These are phyloP conservation scores for Penicilliopsis zonata DNA, from an alignment of 495 filamentous ascomycete species.

Conservation along the genomic window DNA sequence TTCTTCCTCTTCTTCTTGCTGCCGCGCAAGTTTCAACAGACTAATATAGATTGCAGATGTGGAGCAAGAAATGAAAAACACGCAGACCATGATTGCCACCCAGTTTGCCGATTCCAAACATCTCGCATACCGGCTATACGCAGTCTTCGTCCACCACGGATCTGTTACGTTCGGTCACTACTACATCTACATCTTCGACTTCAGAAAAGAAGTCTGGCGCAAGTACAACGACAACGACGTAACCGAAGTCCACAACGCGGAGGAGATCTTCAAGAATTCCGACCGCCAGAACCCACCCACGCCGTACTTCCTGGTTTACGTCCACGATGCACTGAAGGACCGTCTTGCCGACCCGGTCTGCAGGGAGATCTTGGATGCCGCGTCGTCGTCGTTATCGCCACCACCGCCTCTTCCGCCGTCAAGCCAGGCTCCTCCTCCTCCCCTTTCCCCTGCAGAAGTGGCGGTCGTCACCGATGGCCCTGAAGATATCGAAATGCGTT, in stretches of 20 bases:
- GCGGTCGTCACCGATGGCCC: too few species aligned
- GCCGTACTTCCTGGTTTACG: slow-evolving; percentile 84
- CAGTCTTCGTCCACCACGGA: slow-evolving; percentile 83
- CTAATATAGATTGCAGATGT: slow-evolving; percentile 21
- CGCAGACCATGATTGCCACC: slow-evolving; percentile 38
- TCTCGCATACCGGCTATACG: slow-evolving; percentile 72
- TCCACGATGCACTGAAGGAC: slow-evolving; percentile 49
- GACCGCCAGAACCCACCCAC: slow-evolving; percentile 51
- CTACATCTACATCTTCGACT: slow-evolving; percentile 94
- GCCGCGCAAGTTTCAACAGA: too few species aligned
- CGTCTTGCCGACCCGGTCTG: slow-evolving; percentile 49
- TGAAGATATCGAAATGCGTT: slow-evolving; percentile 18
- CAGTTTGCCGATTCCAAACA: slow-evolving; percentile 48
- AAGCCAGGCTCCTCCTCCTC: neutral
- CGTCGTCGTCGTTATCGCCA: too few species aligned
- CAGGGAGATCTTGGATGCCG: slow-evolving; percentile 28
- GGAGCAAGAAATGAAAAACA: slow-evolving; percentile 34
- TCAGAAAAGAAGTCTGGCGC: slow-evolving; percentile 67
- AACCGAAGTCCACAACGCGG: slow-evolving; percentile 47
- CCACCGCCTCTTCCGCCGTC: slow-evolving; percentile 3
- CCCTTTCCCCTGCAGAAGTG: too few species aligned
- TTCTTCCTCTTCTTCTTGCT: too few species aligned
- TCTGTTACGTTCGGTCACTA: slow-evolving; percentile 71
- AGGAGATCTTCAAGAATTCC: slow-evolving; percentile 54
- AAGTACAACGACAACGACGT: slow-evolving; percentile 89